Conservation (phyloP, 306 rosid species). For the Cicer judaicum region DNA sequence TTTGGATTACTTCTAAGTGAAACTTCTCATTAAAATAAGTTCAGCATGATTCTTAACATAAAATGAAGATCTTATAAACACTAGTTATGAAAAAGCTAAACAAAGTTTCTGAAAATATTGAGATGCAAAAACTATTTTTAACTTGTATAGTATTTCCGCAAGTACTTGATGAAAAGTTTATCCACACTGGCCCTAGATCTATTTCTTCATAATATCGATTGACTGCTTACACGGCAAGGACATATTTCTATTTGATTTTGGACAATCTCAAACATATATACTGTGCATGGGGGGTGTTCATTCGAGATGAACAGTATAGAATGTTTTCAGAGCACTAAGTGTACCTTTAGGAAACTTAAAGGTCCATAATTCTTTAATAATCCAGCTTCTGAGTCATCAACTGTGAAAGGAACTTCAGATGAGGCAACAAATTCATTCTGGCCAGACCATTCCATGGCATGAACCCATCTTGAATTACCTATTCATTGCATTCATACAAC, state of each 20-base stretch:
- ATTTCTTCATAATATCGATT: background rate
- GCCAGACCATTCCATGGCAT: slow-evolving; percentile 97
- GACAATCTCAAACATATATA: slow-evolving; percentile 3
- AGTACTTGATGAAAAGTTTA: slow-evolving; percentile 14
- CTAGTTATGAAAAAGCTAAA: background rate
- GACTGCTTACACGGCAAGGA: slow-evolving; percentile 20
- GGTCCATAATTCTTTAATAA: slow-evolving; percentile 78
- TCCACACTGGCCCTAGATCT: slow-evolving; percentile 14
- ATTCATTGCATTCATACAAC: slow-evolving; percentile 44
- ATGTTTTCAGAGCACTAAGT: background rate
- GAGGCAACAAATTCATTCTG: slow-evolving; percentile 75
- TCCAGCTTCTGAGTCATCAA: slow-evolving; percentile 85
- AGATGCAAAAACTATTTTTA: background rate
- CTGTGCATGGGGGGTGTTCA: background rate
- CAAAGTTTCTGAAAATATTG: background rate
- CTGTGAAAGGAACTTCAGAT: slow-evolving; percentile 72
- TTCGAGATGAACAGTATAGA: background rate
- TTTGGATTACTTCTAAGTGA: background rate
- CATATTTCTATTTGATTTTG: slow-evolving; percentile 13
- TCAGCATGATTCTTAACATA: background rate
- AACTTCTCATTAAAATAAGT: background rate
- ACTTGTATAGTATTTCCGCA: background rate
- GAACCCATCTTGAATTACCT: slow-evolving; percentile 99
- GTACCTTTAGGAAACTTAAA: slow-evolving; percentile 90
- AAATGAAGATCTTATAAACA: background rate